These are phyloP conservation scores for Breviolum minutum DNA, from an alignment of 73 alveolate species.

Conservation along the genomic window DNA sequence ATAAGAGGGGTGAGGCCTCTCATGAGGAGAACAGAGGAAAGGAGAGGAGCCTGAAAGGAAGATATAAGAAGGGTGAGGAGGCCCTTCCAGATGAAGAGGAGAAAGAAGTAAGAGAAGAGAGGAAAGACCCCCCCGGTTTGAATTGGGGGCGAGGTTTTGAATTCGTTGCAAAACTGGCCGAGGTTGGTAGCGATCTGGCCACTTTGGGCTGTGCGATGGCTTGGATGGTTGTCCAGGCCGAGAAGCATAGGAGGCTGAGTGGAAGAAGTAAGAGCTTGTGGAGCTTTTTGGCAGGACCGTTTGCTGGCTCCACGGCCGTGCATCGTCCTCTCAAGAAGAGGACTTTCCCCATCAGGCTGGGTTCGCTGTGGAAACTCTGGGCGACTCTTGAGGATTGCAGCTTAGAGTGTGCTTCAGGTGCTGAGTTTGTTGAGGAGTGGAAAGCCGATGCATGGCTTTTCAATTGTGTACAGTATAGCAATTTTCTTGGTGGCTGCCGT, in stretches of 20 bases:
- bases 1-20: neutral
- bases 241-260: neutral
- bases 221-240: neutral
- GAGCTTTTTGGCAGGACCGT: neutral
- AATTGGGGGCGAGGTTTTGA: neutral
- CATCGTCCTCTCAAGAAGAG: neutral
- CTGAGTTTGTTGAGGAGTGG: neutral
- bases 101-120: neutral
- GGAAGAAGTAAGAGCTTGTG: neutral
- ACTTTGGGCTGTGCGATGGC: neutral
- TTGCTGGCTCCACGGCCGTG: neutral
- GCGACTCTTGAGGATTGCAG: no score
- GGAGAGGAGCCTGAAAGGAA: neutral
- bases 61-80: neutral
- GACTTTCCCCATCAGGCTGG: neutral
- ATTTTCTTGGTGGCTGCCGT: neutral
- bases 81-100: neutral
- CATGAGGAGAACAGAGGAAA: neutral
- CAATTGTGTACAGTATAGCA: neutral
- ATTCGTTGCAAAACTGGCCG: neutral
- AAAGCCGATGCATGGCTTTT: neutral
- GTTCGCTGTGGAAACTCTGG: neutral
- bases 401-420: neutral
- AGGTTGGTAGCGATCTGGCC: neutral
- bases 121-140: neutral